A percentile compares a stretch with the other conserved stretches of the same genome.
phyloP scores from a whole-genome alignment of 495 filamentous ascomycete species.

The Evernia prunastri region DNA sequence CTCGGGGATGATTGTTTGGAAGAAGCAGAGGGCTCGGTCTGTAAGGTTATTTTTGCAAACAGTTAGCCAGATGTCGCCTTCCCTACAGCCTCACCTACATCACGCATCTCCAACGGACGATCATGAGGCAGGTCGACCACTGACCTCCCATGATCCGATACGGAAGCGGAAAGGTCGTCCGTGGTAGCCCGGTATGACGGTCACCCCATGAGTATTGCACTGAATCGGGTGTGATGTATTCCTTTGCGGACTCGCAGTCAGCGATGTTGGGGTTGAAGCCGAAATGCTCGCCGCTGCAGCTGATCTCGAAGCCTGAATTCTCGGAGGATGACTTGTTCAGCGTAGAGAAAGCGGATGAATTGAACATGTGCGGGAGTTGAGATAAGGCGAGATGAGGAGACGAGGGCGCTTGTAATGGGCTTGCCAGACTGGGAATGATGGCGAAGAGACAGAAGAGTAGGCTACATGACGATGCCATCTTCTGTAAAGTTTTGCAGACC shows the following conservation, averaged over 20 bases:
- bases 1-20: not conserved
- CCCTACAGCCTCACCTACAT: no score
- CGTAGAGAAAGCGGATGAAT: not conserved
- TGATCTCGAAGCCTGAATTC: not conserved
- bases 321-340: not conserved
- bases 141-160: conserved; percentile 15
- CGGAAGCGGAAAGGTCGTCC: not conserved
- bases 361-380: not conserved
- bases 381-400: not conserved
- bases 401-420: not conserved
- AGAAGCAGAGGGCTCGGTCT: conserved; percentile 13
- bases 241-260: conserved; percentile 5
- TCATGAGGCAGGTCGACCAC: no score
- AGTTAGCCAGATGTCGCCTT: no score
- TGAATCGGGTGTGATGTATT: not conserved
- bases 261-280: conserved; percentile 1
- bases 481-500: not conserved
- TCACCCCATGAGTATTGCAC: not conserved
- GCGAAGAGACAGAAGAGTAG: not conserved
- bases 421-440: not conserved
- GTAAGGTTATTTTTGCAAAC: no score
- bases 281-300: conserved; percentile 7
- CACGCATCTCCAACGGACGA: no score
- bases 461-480: not conserved
- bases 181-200: not conserved